These are phyloP conservation scores for Cornus kousa DNA, from an alignment of 148 eudicot genomes.

Conservation along the genomic window DNA sequence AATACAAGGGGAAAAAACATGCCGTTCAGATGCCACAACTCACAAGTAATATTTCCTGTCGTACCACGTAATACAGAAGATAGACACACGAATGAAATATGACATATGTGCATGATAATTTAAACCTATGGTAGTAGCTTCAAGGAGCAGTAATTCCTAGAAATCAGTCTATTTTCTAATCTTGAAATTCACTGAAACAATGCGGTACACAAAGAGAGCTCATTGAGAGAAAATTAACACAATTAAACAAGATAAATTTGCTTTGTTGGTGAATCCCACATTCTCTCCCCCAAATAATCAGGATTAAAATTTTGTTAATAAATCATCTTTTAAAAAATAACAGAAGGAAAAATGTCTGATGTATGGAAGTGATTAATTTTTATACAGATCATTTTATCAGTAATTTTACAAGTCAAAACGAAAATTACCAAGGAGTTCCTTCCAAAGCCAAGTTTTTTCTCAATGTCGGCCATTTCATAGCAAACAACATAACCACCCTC, in stretches of 20 bases:
- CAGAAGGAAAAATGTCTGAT: neutral
- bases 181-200: neutral
- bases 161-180: neutral
- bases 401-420: slow-evolving; percentile 9
- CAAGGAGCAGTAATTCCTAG: slow-evolving; percentile 8
- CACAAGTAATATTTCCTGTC: neutral
- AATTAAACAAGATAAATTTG: neutral
- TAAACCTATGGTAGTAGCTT: neutral
- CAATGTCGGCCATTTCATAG: slow-evolving; percentile 92
- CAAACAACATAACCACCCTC: slow-evolving; percentile 89
- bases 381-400: neutral
- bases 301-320: no score
- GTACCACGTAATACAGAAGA: neutral
- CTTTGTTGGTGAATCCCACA: neutral
- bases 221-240: neutral
- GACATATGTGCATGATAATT: neutral
- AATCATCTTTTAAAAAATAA: neutral
- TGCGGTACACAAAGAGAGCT: neutral
- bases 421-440: slow-evolving; percentile 75
- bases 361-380: no score
- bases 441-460: slow-evolving; percentile 83
- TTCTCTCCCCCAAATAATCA: neutral
- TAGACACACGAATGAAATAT: neutral
- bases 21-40: slow-evolving; percentile 1
- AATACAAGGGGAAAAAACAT: neutral